These are phyloP conservation scores for Strigomonas culicis DNA, from an alignment of 208 protist species.

Conservation along the genomic window DNA sequence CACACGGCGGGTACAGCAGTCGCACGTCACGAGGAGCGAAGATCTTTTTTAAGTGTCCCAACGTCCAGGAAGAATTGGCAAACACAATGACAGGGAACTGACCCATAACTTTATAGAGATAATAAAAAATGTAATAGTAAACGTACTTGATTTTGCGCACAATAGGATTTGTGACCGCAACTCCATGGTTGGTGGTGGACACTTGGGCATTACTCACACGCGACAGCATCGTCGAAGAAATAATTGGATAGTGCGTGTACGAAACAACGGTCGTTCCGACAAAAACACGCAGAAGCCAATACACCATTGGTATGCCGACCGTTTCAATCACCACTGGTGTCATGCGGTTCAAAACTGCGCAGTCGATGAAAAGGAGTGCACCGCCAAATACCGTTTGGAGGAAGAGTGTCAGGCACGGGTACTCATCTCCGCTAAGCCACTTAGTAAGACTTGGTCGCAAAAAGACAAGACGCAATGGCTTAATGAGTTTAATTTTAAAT, in stretches of 20 bases:
- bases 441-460: slow-evolving; percentile 35
- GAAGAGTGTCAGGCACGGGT: slow-evolving; percentile 91
- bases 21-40: slow-evolving; percentile 53
- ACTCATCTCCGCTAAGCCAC: slow-evolving; percentile 65
- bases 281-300: slow-evolving; percentile 88
- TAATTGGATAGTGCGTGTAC: slow-evolving; percentile 99
- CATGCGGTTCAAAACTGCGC: slow-evolving; percentile 61
- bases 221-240: slow-evolving; percentile 84
- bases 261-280: slow-evolving; percentile 73
- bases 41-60: slow-evolving; percentile 84
- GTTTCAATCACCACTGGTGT: slow-evolving; percentile 89
- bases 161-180: slow-evolving; percentile 30
- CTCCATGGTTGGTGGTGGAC: slow-evolving; percentile 80
- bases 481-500: slow-evolving; percentile 62
- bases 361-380: slow-evolving; percentile 84
- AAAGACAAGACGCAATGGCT: slow-evolving; percentile 63
- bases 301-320: slow-evolving; percentile 95
- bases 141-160: slow-evolving; percentile 66
- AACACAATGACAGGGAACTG: slow-evolving; percentile 77
- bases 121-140: slow-evolving; percentile 91
- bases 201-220: slow-evolving; percentile 37
- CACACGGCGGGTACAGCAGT: slow-evolving; percentile 93
- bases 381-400: slow-evolving; percentile 89
- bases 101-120: slow-evolving; percentile 87
- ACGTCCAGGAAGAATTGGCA: slow-evolving; percentile 97